These are phyloP conservation scores for Metschnikowia reukaufii DNA, from an alignment of 805 yeast species.

Conservation along the genomic window DNA sequence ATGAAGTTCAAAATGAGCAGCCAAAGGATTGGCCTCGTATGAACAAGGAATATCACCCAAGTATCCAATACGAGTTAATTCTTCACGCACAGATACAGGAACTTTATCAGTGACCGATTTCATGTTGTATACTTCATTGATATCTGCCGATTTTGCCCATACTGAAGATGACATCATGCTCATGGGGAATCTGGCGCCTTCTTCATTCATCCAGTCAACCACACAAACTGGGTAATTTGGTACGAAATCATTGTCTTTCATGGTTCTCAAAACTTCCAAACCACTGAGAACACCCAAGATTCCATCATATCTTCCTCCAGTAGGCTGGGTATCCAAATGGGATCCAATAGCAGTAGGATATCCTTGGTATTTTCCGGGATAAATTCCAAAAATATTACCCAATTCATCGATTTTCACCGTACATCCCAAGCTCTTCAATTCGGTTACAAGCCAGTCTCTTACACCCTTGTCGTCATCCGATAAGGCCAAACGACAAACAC, in stretches of 20 bases:
- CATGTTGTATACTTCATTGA: conserved; percentile 51
- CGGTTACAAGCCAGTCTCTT: conserved; percentile 63
- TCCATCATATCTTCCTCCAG: conserved; percentile 78
- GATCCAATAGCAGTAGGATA: conserved; percentile 70
- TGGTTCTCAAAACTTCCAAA: conserved; percentile 62
- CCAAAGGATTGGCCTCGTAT: conserved; percentile 52
- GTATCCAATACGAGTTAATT: conserved; percentile 62
- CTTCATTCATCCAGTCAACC: conserved; percentile 74
- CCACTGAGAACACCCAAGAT: conserved; percentile 68
- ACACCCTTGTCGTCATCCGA: conserved; percentile 62
- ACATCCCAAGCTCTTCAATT: conserved; percentile 56
- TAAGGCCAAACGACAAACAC: conserved; percentile 65
- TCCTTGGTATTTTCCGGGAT: conserved; percentile 50
- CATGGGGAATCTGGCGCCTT: conserved; percentile 76
- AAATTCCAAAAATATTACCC: conserved; percentile 68
- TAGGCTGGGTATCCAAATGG: conserved; percentile 75
- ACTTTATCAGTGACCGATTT: conserved; percentile 53
- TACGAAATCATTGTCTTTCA: conserved; percentile 54
- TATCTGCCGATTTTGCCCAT: conserved; percentile 55
- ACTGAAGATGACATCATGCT: conserved; percentile 66
- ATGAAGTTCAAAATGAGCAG: conserved; percentile 72
- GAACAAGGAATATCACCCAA: conserved; percentile 52
- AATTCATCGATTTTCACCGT: conserved; percentile 57
- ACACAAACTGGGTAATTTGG: conserved; percentile 70
- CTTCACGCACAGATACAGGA: conserved; percentile 50